Base-by-base conservation (phyloP, 2,329 filamentous ascomycete genomes). In the Zymoseptoria pseudotritici region DNA sequence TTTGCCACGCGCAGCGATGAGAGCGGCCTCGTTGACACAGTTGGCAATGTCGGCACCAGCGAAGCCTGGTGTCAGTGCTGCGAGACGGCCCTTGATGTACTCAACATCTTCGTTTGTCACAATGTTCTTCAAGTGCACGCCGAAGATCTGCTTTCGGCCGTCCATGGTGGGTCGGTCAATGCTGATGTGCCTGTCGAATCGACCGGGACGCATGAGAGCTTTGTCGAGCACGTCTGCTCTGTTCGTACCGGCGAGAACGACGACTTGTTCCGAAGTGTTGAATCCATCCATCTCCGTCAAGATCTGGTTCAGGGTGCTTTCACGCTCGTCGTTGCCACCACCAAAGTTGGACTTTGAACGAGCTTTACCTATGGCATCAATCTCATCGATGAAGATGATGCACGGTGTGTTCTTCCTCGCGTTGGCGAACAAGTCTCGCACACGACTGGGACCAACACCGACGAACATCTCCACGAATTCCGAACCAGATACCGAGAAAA, bases 381-480 rank as follows among this genome's bases (percentile, higher is more conserved):
- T 99, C 77, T 99, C 94, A 73, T 99, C 94, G 67, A 99, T 97
- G 80, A 99, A 99, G 76, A 99, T 95, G 76, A 99, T 99, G 78
- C 94, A 99, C 3, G 94, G 94, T 0, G 94, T 90, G 76, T 90
- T 96, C 81, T 97, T 97, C 60, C 94, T 86, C 19, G 94, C 94
- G 68, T 90, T 96, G 59, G 91, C 87, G 71, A 99, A 99, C 56
- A 99, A 79, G 75, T 99, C 94, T 69, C 94, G 86, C 55, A 99
- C 94, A 76, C 94, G 86, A 29, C 93, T 97, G 20, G 94, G 90
- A 76, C 94, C 94, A 61, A 99, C 94, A 84, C 94, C 94, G 56
- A 99, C 94, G 73, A 99, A 99, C 93, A 99, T 99, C 78, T 99
- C 94, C 31, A 99, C 93, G 72, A 99, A 99, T 74, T 99, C 94